Base-by-base conservation (phyloP, 208 protist genomes). In the Leptomonas pyrrhocoris region DNA sequence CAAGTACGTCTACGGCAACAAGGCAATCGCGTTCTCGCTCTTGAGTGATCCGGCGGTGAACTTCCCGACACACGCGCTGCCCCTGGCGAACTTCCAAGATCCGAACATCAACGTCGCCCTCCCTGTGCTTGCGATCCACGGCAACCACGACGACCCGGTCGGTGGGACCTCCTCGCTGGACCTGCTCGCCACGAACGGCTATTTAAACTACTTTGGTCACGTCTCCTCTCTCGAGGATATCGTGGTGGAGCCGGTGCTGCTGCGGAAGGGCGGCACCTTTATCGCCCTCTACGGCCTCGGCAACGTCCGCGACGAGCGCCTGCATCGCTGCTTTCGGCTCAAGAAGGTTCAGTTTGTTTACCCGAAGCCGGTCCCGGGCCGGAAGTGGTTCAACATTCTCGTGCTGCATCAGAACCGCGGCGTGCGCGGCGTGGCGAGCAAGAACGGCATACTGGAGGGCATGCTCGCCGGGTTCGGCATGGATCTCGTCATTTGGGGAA, bases 151-250 rank as follows among this genome's bases (percentile, higher is more conserved):
- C 73, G 98, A 99, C 73, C 98, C 98, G 12, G 85, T 97, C 42
- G 98, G 98, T 6, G 98, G 97, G 56, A 87, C 86, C 65, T 94
- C 88, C 36, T 79, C 98, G 19, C 67, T 99, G 5, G 98, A 99
- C 80, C 62, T 99, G 2, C 81, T 99, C 21, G 81, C 90, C 27
- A 88, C 88, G 9, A 88, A 80, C 30, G 95, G 98, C 45, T 85
- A 99, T 38, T 75, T 99, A 21, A 99, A 99, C 75, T 99, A 99
- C 82, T 99, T 99, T 90, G 99, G 99, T 40, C 98, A 98, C 53
- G 80, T 82, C 13, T 55, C 90, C 7, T 93, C 88, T 15, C 72
- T 98, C 0, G 97, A 98, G 57, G 86, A 99, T 31, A 97, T 99
- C 71, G 77, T 90, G 9, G 77, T 99, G 16, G 85, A 95, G 51